phyloP scores from a whole-genome alignment of 768 basidiomycete genomes.

The Dioszegia crocea region DNA sequence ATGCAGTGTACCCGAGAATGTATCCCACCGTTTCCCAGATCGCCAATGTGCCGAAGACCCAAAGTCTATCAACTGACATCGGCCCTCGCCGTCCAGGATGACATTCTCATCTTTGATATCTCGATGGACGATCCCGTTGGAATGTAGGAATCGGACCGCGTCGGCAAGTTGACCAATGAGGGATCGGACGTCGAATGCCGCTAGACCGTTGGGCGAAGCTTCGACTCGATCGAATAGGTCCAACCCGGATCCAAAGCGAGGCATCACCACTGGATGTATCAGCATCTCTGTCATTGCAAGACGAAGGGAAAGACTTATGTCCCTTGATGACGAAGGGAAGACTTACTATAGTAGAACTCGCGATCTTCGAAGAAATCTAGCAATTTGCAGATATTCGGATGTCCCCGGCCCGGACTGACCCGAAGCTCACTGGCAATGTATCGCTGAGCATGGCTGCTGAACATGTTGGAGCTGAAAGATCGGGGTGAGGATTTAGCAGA shows the following conservation, averaged over 20 bases:
- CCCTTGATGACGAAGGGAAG: no score
- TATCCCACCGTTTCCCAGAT: conserved; percentile 53
- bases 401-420: conserved; percentile 57
- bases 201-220: conserved; percentile 76
- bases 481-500: neutral
- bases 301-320: no score
- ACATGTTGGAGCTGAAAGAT: conserved; percentile 3
- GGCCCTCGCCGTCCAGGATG: conserved; percentile 60
- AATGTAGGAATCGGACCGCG: conserved; percentile 79
- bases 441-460: conserved; percentile 24
- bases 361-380: conserved; percentile 95
- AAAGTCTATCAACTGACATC: conserved; percentile 92
- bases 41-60: conserved; percentile 63
- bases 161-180: conserved; percentile 93
- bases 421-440: conserved; percentile 38
- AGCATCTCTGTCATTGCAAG: neutral
- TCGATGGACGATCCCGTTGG: conserved; percentile 90
- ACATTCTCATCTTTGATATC: conserved; percentile 96
- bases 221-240: conserved; percentile 97
- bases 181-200: conserved; percentile 66
- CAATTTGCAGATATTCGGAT: conserved; percentile 91
- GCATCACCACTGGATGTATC: conserved; percentile 61
- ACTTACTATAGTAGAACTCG: conserved; percentile 78
- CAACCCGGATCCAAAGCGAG: conserved; percentile 57
- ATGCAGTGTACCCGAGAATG: conserved; percentile 57